These are phyloP conservation scores for Houttuynia cordata DNA, from an alignment of 164 flowering plant genomes.

Conservation along the genomic window DNA sequence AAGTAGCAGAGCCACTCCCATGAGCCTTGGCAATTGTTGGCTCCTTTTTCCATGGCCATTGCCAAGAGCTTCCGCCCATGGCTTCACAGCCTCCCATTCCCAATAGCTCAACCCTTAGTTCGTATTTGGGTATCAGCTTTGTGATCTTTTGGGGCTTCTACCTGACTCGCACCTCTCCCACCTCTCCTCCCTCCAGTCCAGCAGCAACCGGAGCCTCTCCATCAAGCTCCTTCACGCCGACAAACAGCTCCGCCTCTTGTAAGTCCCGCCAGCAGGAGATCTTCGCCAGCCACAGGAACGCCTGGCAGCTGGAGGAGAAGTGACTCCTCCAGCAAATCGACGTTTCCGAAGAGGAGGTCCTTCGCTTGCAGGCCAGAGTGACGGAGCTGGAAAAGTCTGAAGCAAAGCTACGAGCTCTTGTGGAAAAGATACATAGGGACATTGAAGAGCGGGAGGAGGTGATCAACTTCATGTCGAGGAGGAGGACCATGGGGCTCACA, in stretches of 20 bases:
- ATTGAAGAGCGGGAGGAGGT: conserved; percentile 60
- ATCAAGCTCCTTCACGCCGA: conserved; percentile 38
- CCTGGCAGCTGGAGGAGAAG: conserved; percentile 76
- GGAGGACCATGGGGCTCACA: conserved; percentile 9
- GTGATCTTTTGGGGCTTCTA: conserved; percentile 29
- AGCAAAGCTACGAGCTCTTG: conserved; percentile 21
- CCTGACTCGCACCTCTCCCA: conserved; percentile 26
- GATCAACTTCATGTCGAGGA: conserved; percentile 51
- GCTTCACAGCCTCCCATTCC: background rate
- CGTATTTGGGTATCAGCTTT: conserved; percentile 46
- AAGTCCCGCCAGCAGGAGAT: conserved; percentile 58
- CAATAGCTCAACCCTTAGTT: conserved; percentile 6
- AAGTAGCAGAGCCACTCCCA: no score
- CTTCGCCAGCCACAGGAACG: conserved; percentile 69
- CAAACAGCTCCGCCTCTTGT: conserved; percentile 45
- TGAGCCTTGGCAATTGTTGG: no score
- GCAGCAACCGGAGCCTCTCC: conserved; percentile 26
- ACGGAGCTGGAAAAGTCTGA: conserved; percentile 36
- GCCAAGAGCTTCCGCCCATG: background rate
- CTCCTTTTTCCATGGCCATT: no score
- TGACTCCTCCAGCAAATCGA: conserved; percentile 52
- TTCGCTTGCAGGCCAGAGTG: conserved; percentile 23
- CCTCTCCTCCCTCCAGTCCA: conserved; percentile 26
- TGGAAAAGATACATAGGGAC: conserved; percentile 46
- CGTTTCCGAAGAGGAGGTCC: conserved; percentile 30